A percentile compares a stretch with the other conserved stretches of the same genome.
Conservation (phyloP, 2,329 filamentous ascomycete species). For the Aschersonia sp. region DNA sequence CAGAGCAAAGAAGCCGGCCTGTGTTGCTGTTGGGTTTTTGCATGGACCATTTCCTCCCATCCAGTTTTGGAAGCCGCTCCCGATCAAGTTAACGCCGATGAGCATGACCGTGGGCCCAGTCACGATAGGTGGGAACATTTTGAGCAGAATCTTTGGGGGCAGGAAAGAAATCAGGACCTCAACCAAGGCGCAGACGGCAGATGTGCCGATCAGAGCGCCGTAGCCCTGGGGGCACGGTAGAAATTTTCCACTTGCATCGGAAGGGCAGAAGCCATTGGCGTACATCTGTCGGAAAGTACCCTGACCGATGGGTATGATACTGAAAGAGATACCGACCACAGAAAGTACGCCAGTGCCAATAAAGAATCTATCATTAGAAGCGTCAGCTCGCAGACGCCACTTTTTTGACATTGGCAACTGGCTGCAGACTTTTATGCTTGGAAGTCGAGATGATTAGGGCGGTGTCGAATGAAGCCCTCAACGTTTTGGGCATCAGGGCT, state of each 20-base stretch:
- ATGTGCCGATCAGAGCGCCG: constrained; percentile 57
- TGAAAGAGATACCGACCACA: constrained; percentile 48
- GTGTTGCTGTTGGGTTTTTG: constrained; percentile 23
- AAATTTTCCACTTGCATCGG: constrained; percentile 44
- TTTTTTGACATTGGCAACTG: background rate
- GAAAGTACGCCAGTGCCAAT: constrained; percentile 69
- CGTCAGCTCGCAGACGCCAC: background rate
- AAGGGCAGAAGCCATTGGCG: constrained; percentile 51
- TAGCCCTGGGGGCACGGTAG: constrained; percentile 66
- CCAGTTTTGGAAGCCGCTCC: constrained; percentile 63
- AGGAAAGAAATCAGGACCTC: constrained; percentile 66
- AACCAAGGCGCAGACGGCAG: constrained; percentile 48
- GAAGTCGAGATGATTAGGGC: background rate
- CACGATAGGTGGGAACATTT: constrained; percentile 66
- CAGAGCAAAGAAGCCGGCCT: constrained; percentile 33
- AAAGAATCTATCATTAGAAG: constrained; percentile 40
- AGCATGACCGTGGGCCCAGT: constrained; percentile 57
- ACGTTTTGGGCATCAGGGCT: constrained; percentile 5
- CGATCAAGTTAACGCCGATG: constrained; percentile 61
- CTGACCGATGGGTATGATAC: constrained; percentile 27
- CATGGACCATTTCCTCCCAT: constrained; percentile 57
- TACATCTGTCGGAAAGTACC: constrained; percentile 70
- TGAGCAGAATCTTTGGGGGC: constrained; percentile 51
- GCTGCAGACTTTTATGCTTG: background rate
- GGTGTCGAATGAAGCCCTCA: constrained; percentile 1